These are phyloP conservation scores for Exobasidium cylindrosporum DNA, from an alignment of 1,284 basidiomycete genomes.

Conservation along the genomic window DNA sequence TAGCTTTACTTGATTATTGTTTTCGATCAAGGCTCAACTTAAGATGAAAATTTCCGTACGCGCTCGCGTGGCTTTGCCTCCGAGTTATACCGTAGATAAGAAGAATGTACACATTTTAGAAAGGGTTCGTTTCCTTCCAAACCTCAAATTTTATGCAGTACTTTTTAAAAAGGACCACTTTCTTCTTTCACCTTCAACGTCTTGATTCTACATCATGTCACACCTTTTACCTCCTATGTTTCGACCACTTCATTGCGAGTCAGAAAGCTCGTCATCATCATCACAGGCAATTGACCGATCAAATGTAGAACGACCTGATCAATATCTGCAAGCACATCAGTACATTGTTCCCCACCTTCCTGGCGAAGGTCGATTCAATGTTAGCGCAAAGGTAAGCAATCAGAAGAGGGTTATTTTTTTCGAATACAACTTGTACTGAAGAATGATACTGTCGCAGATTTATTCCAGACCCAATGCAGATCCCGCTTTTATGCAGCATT, in stretches of 20 bases:
- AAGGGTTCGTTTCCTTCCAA: no score
- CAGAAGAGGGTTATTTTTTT: neutral
- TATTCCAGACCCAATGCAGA: conserved; percentile 42
- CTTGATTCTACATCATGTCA: conserved; percentile 29
- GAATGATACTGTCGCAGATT: conserved; percentile 20
- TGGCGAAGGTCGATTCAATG: conserved; percentile 45
- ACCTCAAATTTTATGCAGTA: no score
- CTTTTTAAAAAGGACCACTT: no score
- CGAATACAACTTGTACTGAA: neutral
- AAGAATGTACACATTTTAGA: no score
- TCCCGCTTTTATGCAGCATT: conserved; percentile 38
- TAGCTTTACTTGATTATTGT: no score
- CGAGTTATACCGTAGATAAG: no score
- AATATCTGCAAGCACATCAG: conserved; percentile 24
- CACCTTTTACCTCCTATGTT: conserved; percentile 32
- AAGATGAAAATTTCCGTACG: no score
- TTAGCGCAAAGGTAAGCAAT: conserved; percentile 35
- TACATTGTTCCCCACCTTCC: conserved; percentile 44
- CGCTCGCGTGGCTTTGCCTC: no score
- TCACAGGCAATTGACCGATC: conserved; percentile 8
- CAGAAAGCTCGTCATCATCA: conserved; percentile 11
- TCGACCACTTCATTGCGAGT: conserved; percentile 34
- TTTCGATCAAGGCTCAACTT: no score
- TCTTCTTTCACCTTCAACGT: no score
- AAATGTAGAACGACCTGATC: neutral